Evolutionary conservation across 2,329 filamentous ascomycete species (phyloP).

Genomic region (Cadophora gregata): DNA sequence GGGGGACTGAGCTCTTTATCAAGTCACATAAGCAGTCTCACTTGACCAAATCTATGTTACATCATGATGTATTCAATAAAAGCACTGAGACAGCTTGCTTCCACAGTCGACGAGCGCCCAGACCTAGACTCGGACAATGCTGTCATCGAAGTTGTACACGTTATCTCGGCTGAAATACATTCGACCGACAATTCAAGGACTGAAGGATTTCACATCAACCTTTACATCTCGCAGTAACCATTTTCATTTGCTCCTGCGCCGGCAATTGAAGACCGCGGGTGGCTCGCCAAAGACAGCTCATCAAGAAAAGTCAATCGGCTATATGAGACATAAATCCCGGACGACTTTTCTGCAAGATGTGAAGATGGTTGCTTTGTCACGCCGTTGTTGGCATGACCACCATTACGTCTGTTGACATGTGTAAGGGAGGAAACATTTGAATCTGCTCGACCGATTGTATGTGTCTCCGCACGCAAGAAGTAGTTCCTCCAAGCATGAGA

Average conservation of each 20-base stretch:
- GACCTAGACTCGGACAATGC: constrained; percentile 7
- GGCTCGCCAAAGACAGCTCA: neutral
- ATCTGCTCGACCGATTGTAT: too few relatives aligned
- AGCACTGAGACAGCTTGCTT: neutral
- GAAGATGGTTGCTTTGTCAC: too few relatives aligned
- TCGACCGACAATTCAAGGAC: neutral
- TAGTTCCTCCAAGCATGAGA: neutral
- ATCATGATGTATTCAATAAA: neutral
- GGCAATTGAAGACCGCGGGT: neutral
- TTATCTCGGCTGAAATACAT: too few relatives aligned
- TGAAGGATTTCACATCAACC: constrained; percentile 3
- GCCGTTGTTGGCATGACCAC: too few relatives aligned
- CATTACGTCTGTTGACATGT: too few relatives aligned
- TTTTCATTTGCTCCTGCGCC: neutral
- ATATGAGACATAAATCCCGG: too few relatives aligned
- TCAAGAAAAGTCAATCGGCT: neutral
- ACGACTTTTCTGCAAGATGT: too few relatives aligned
- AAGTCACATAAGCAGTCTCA: neutral
- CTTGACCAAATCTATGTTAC: neutral
- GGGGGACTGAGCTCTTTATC: neutral
- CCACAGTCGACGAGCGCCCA: neutral
- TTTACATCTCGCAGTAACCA: neutral
- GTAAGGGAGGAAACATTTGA: too few relatives aligned
- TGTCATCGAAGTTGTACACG: neutral
- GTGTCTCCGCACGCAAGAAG: neutral